Base-by-base conservation (phyloP, 371 early-diverging fungal species). In the Chytridium lagenaria region DNA sequence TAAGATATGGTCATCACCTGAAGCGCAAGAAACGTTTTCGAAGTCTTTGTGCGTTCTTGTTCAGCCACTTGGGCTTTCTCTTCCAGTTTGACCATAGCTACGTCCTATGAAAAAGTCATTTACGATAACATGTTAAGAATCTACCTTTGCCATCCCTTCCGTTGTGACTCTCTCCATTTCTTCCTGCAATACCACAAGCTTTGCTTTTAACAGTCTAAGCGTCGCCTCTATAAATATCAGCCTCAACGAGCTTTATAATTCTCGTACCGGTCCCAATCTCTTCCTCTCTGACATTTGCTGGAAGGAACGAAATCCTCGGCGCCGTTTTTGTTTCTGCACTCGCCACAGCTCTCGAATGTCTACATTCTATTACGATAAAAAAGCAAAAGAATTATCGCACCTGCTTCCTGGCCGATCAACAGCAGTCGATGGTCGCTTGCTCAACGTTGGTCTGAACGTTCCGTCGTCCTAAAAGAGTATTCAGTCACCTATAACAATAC, bases 151-250 rank as follows among this genome's bases (percentile, higher is more conserved):
- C 26, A 65, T 40, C 30, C 71, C 71, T 40, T 81, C 80, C 30
- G n/a, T 26, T 37, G 78, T 68, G 0, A 84, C 49, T 52, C 74
- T 73, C 22, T 77, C 80, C 59, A 86, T 69, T 39, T 86, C 85
- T 52, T 83, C 70, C 68, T 86, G 81, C 44, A 86, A 28, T 10
- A 82, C 81, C 3, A 70, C 73, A 30, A 86, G 67, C 49, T 82
- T 84, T 19, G 86, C 84, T 70, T 83, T 84, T 7, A 86, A 69
- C 28, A 85, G 77, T n/a, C 86, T 70, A 57, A 74, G 78, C 12
- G 80, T 78, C 16, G 84, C 78, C 59, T 84, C 84, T 73, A 37
- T 28, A 10, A 16, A 10, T 7, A 19, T 28, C 22, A 49, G 50
- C n/a, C 23, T 19, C 36, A 74, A 19, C n/a, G 23, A 38, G 26